Evolutionary conservation across 208 protist genomes (phyloP).

Genomic region (Lotmaria passim): DNA sequence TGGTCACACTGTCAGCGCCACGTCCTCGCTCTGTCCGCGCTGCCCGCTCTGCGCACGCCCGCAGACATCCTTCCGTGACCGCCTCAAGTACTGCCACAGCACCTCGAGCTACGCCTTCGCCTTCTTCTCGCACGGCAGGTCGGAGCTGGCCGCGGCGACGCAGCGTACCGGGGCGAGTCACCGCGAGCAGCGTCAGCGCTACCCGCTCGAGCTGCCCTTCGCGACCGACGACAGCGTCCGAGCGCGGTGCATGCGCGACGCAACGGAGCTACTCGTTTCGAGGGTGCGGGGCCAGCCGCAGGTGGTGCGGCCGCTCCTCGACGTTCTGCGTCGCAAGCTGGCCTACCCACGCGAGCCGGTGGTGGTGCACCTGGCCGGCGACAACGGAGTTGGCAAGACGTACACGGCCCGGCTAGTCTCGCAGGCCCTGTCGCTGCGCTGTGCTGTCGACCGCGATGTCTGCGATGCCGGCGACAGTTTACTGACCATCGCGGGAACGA

Average conservation of each 20-base stretch:
- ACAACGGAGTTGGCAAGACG: slow-evolving; percentile 87
- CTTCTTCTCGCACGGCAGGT: slow-evolving; percentile 30
- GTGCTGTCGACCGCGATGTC: slow-evolving; percentile 30
- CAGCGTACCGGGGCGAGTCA: background rate
- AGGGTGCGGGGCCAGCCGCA: slow-evolving; percentile 66
- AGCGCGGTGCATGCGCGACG: slow-evolving; percentile 38
- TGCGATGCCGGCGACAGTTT: slow-evolving; percentile 74
- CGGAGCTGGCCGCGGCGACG: slow-evolving; percentile 13
- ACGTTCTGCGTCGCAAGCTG: slow-evolving; percentile 66
- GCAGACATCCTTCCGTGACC: slow-evolving; percentile 21
- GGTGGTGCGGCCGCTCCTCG: slow-evolving; percentile 47
- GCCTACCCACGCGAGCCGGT: slow-evolving; percentile 58
- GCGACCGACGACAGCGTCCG: slow-evolving; percentile 43
- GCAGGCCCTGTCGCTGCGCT: slow-evolving; percentile 60
- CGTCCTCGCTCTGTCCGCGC: slow-evolving; percentile 39
- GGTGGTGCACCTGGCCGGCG: slow-evolving; percentile 82
- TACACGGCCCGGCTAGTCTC: slow-evolving; percentile 73
- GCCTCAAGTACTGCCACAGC: slow-evolving; percentile 51
- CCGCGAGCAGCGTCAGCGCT: slow-evolving; percentile 26
- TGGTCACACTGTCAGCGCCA: background rate
- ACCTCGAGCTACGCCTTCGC: slow-evolving; percentile 25
- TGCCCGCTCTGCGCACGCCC: slow-evolving; percentile 51
- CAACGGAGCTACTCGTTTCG: slow-evolving; percentile 52
- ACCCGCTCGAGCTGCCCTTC: slow-evolving; percentile 65
- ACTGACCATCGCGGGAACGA: slow-evolving; percentile 66